Conservation (phyloP, 257 asterid genomes). For the Thymus mandschuricus region DNA sequence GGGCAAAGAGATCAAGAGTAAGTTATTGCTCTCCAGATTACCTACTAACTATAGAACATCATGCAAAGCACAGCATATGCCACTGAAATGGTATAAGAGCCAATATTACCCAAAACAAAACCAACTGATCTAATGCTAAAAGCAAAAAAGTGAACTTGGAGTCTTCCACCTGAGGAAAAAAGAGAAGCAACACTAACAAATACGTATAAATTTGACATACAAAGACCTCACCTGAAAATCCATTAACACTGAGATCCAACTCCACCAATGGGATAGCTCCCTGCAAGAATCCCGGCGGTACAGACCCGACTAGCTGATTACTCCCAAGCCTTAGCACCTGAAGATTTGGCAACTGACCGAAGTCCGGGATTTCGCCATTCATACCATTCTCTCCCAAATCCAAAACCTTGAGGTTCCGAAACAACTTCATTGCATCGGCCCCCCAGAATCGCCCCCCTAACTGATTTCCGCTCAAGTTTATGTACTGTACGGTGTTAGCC, state of each 20-base stretch:
- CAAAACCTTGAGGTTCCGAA: slow-evolving; percentile 66
- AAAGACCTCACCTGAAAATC: slow-evolving; percentile 65
- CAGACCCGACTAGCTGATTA: slow-evolving; percentile 64
- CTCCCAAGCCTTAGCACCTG: slow-evolving; percentile 60
- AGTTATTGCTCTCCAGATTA: slow-evolving; percentile 24
- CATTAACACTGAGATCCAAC: slow-evolving; percentile 81
- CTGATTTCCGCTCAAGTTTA: slow-evolving; percentile 69
- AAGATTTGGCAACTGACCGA: slow-evolving; percentile 57
- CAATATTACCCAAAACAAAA: neutral
- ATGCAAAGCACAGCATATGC: slow-evolving; percentile 11
- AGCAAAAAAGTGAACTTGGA: slow-evolving; percentile 9
- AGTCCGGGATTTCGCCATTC: slow-evolving; percentile 64
- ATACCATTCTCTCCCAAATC: slow-evolving; percentile 71
- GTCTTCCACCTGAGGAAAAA: neutral
- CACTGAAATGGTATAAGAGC: slow-evolving; percentile 13
- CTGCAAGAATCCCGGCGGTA: slow-evolving; percentile 67
- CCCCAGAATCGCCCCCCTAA: slow-evolving; percentile 65
- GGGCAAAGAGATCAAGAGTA: slow-evolving; percentile 19
- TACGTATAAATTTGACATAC: slow-evolving; percentile 15
- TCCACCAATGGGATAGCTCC: slow-evolving; percentile 66
- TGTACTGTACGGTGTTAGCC: slow-evolving; percentile 61
- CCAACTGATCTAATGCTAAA: slow-evolving; percentile 27
- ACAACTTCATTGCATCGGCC: slow-evolving; percentile 50
- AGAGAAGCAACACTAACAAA: neutral
- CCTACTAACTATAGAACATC: slow-evolving; percentile 23